phyloP scores from a whole-genome alignment of 208 protist species.

The Naegleria gruberi region DNA sequence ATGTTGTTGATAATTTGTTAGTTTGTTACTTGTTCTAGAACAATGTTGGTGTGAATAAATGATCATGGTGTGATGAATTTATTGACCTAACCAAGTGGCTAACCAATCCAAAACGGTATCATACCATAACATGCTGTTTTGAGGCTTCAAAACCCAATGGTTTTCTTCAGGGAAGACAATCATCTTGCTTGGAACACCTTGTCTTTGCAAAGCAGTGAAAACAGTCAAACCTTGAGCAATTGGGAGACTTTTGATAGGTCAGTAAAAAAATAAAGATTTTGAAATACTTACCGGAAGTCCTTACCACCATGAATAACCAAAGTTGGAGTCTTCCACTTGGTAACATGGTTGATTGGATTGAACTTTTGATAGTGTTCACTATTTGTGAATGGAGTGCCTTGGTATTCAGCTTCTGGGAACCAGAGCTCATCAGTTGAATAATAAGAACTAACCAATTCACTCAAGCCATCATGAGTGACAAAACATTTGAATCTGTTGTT shows the following conservation, averaged over 20 bases:
- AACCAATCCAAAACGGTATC: slow-evolving; percentile 36
- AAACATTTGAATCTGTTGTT: slow-evolving; percentile 29
- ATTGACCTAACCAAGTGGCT: not conserved
- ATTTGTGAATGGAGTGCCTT: slow-evolving; percentile 15
- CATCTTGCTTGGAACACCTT: slow-evolving; percentile 31
- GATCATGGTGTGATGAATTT: no score
- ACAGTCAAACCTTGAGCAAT: slow-evolving; percentile 29
- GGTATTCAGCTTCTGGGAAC: not conserved
- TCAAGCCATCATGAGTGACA: slow-evolving; percentile 37
- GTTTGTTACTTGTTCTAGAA: no score
- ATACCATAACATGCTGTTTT: slow-evolving; percentile 38
- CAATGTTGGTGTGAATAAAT: no score
- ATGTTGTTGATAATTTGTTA: no score
- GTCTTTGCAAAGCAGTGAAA: slow-evolving; percentile 36
- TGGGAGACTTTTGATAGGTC: slow-evolving; percentile 21
- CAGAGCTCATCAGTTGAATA: slow-evolving; percentile 25
- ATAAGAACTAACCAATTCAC: slow-evolving; percentile 19
- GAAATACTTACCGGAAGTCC: slow-evolving; percentile 23
- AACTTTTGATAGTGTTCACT: slow-evolving; percentile 15
- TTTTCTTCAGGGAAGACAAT: slow-evolving; percentile 36
- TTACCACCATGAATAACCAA: slow-evolving; percentile 36
- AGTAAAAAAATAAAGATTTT: not conserved
- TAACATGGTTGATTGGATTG: slow-evolving; percentile 24
- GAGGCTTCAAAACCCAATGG: slow-evolving; percentile 39
- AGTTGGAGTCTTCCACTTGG: slow-evolving; percentile 33